Conservation (phyloP, 1,139 yeast species). For the Arxiozyma bovina region DNA sequence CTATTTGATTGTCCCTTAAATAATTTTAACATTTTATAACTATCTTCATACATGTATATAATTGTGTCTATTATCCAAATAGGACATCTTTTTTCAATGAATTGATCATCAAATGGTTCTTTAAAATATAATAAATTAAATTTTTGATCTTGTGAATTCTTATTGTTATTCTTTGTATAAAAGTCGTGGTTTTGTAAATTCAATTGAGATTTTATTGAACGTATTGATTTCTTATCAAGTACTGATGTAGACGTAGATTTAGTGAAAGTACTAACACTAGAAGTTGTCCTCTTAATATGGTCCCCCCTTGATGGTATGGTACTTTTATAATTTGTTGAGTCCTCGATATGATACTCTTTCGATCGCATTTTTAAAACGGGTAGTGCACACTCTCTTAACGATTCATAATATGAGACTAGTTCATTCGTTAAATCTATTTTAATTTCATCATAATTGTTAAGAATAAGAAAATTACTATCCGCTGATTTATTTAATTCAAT, state of each 20-base stretch:
- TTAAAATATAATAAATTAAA: slow-evolving; percentile 19
- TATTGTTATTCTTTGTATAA: background rate
- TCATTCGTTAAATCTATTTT: slow-evolving; percentile 9
- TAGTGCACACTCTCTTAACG: slow-evolving; percentile 9
- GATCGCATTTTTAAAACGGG: slow-evolving; percentile 8
- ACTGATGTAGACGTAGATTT: background rate
- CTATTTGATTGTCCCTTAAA: background rate
- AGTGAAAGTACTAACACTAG: no score
- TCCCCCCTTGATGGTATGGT: background rate
- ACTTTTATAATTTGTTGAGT: background rate
- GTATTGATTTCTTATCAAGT: background rate
- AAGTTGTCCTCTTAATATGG: no score
- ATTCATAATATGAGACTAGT: slow-evolving; percentile 11
- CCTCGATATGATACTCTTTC: background rate
- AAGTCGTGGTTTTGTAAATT: no score
- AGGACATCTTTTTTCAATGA: slow-evolving; percentile 12
- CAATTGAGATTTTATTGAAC: background rate
- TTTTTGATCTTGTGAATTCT: background rate
- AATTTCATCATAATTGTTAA: slow-evolving; percentile 6
- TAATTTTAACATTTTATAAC: background rate
- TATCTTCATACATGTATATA: slow-evolving; percentile 9
- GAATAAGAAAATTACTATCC: no score
- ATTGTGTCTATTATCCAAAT: slow-evolving; percentile 22
- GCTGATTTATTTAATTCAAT: slow-evolving; percentile 24
- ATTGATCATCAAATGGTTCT: slow-evolving; percentile 19